Percentiles rank a stretch among this genome's conserved stretches.
Conservation (phyloP, 108 stramenopile species). For the Cyclostephanos invisitatus region DNA sequence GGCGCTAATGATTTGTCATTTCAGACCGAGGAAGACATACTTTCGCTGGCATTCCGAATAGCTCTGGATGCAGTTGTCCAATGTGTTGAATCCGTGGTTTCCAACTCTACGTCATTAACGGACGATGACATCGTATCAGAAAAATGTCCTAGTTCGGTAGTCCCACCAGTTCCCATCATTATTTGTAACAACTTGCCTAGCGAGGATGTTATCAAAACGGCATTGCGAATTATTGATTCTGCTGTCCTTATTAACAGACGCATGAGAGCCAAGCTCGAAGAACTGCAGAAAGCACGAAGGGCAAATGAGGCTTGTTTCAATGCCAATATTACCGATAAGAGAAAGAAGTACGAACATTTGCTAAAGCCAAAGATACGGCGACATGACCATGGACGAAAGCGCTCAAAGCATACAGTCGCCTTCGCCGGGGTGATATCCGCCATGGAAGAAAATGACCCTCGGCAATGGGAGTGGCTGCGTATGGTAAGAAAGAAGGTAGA, state of each 20-base stretch:
- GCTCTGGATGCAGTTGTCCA: constrained; percentile 35
- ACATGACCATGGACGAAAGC: neutral
- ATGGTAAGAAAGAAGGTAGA: constrained; percentile 9
- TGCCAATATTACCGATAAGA: constrained; percentile 8
- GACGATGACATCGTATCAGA: neutral
- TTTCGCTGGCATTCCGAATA: constrained; percentile 32
- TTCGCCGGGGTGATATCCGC: constrained; percentile 7
- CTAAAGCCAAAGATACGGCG: constrained; percentile 1
- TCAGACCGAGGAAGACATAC: constrained; percentile 28
- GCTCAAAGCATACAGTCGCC: neutral
- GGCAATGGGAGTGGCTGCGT: constrained; percentile 27
- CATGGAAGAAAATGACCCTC: constrained; percentile 29
- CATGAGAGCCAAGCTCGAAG: constrained; percentile 7
- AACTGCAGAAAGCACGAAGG: constrained; percentile 4
- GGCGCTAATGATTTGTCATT: constrained; percentile 23
- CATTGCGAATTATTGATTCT: constrained; percentile 32
- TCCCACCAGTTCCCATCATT: neutral
- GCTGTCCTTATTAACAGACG: constrained; percentile 13
- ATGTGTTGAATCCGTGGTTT: neutral
- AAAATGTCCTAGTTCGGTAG: neutral
- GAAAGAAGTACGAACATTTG: constrained; percentile 28
- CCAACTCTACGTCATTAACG: neutral
- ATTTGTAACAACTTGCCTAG: neutral
- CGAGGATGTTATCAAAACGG: constrained; percentile 20
- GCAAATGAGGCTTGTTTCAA: neutral